Evolutionary conservation across 768 basidiomycete species (phyloP).

Genomic region (Dioszegia crocea): DNA sequence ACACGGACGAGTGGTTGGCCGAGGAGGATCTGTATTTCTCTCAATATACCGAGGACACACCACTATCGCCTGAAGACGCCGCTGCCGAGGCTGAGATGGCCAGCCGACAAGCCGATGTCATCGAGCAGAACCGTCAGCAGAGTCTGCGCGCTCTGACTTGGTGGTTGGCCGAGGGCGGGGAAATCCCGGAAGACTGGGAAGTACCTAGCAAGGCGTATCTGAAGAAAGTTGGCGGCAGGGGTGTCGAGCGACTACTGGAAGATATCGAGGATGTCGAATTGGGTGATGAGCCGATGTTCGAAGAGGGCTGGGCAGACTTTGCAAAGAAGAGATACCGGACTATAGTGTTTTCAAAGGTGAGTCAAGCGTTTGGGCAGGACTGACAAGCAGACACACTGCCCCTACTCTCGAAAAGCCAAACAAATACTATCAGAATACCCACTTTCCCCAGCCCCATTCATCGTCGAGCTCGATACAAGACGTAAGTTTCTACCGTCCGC

Average conservation of each 20-base stretch:
- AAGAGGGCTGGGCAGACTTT: slow-evolving; percentile 42
- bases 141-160: slow-evolving; percentile 37
- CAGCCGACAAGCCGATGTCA: slow-evolving; percentile 22
- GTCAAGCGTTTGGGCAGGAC: slow-evolving; percentile 4
- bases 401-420: slow-evolving; percentile 49
- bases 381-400: slow-evolving; percentile 45
- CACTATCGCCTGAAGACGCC: slow-evolving; percentile 23
- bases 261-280: slow-evolving; percentile 26
- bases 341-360: slow-evolving; percentile 48
- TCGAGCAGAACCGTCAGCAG: slow-evolving; percentile 26
- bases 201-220: slow-evolving; percentile 25
- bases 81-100: slow-evolving; percentile 22
- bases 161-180: slow-evolving; percentile 45
- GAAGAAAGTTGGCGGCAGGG: slow-evolving; percentile 26
- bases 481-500: slow-evolving; percentile 28
- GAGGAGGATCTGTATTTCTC: slow-evolving; percentile 42
- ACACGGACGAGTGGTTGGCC: slow-evolving; percentile 40
- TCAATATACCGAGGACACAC: slow-evolving; percentile 26
- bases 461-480: slow-evolving; percentile 49
- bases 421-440: slow-evolving; percentile 39
- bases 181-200: slow-evolving; percentile 32
- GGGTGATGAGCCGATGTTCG: slow-evolving; percentile 28
- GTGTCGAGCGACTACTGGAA: slow-evolving; percentile 34
- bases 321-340: slow-evolving; percentile 39
- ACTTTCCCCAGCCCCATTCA: slow-evolving; percentile 37